phyloP scores from a whole-genome alignment of 208 protist genomes.

The Leishmania lainsoni region DNA sequence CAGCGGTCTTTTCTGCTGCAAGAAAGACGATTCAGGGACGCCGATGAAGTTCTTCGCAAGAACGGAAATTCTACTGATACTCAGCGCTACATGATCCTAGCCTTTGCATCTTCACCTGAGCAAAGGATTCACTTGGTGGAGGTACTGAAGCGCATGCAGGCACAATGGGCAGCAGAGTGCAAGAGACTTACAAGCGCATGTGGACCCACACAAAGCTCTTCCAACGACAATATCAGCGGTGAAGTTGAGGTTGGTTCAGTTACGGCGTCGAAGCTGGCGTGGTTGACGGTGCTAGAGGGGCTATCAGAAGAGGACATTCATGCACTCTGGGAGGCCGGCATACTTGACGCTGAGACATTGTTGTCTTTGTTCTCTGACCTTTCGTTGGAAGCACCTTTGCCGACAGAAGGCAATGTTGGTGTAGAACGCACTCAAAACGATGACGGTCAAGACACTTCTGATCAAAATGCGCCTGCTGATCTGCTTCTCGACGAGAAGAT shows the following conservation, averaged over 20 bases:
- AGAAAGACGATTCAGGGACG: conserved; percentile 50
- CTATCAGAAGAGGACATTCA: conserved; percentile 49
- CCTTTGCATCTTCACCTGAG: conserved; percentile 33
- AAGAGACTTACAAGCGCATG: conserved; percentile 2
- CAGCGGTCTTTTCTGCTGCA: conserved; percentile 33
- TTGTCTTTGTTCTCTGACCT: conserved; percentile 16
- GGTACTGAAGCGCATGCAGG: conserved; percentile 15
- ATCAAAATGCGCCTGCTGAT: background rate
- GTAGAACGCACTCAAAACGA: background rate
- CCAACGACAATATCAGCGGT: background rate
- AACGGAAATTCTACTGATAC: conserved; percentile 41
- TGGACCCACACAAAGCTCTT: background rate
- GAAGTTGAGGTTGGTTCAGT: background rate
- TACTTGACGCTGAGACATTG: conserved; percentile 57
- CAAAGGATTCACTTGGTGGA: conserved; percentile 15
- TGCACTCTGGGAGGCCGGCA: conserved; percentile 45
- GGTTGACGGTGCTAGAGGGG: conserved; percentile 57
- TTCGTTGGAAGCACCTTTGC: too few relatives aligned
- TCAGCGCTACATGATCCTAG: conserved; percentile 51
- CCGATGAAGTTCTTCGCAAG: conserved; percentile 70
- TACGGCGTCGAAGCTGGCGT: conserved; percentile 33
- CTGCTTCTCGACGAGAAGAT: conserved; percentile 41
- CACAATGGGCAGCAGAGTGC: conserved; percentile 11
- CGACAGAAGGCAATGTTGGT: background rate
- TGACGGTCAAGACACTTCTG: background rate